Evolutionary conservation across 2,329 filamentous ascomycete species (phyloP), one percentile per base, ranked within the genome.

Genomic region (Exophiala viscosa): DNA sequence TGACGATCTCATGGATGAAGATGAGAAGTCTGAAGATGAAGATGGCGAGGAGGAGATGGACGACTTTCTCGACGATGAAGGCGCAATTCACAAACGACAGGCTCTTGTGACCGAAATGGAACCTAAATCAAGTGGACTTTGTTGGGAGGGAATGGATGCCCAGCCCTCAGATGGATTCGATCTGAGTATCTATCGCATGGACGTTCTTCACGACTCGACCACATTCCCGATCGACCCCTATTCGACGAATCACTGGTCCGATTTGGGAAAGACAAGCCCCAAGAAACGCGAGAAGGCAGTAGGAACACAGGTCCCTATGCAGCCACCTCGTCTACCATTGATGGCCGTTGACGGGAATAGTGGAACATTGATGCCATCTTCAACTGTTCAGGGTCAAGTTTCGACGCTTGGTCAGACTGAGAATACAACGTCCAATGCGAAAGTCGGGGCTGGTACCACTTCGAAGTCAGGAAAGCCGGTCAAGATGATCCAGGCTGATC

Each of bases 61-160:
- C 3, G 91, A 84, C 14, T 96, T 96, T 65, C 76, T 96, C 1
- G 91, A 96, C 61, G 89, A 95, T 62, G 88, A 88, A 5, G 88
- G 95, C 48, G 88, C 93, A 69, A 66, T 75, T 70, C 59, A 76
- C 68, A 79, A 81, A 75, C 73, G 80, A 67, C 69, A 85, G 71
- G 69, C 79, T 5, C 73, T 80, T 63, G 81, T 75, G 31, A 83
- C 84, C 28, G 84, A 88, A 59, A 77, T 95, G 64, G 82, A 91
- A 64, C 89, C 90, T 0, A 75, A 87, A 38, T 87, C 80, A 65
- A 89, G 84, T 3, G 93, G 92, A 0, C 73, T 97, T 8, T 93
- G 87, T 66, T 99, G 90, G 81, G 88, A 95, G 65, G 79, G 86
- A 64, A 67, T 67, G 52, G 34, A 35, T 6, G 18, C 39, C 10